A percentile compares a stretch with the other conserved stretches of the same genome.
Conservation (phyloP, 768 basidiomycete genomes). For the Coprinopsis sp. region DNA sequence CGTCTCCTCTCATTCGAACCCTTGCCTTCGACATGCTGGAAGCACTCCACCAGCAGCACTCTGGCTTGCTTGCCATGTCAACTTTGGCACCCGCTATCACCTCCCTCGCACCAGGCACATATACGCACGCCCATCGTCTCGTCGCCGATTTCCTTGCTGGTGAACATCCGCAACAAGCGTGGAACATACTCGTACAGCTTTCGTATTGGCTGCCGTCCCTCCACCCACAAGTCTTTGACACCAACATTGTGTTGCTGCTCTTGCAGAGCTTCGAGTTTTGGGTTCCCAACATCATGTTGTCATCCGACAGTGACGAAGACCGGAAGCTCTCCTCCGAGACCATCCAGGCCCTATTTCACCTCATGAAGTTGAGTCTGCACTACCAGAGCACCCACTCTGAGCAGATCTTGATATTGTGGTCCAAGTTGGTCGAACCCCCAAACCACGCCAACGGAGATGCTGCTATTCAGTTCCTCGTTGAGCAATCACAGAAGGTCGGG, state of each 20-base stretch:
- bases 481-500: conserved; percentile 82
- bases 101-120: conserved; percentile 69
- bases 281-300: conserved; percentile 72
- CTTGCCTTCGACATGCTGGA: conserved; percentile 77
- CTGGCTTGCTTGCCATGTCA: conserved; percentile 64
- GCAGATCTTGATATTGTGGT: conserved; percentile 78
- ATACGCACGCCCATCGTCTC: conserved; percentile 74
- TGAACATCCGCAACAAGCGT: conserved; percentile 64
- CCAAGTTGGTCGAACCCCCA: conserved; percentile 67
- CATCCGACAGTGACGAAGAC: conserved; percentile 41
- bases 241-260: conserved; percentile 49
- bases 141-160: conserved; percentile 77
- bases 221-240: conserved; percentile 43
- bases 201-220: conserved; percentile 69
- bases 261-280: conserved; percentile 81
- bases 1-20: conserved; percentile 56
- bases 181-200: conserved; percentile 63
- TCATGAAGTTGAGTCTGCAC: conserved; percentile 77
- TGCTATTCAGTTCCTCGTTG: conserved; percentile 75
- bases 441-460: conserved; percentile 74
- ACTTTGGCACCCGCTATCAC: conserved; percentile 70
- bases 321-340: conserved; percentile 55
- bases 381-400: conserved; percentile 72
- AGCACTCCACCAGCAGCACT: conserved; percentile 59
- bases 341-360: conserved; percentile 65